Percentiles rank a stretch among this genome's conserved stretches.
Conservation (phyloP, 1,139 yeast species). For the Taphrina sp. region DNA sequence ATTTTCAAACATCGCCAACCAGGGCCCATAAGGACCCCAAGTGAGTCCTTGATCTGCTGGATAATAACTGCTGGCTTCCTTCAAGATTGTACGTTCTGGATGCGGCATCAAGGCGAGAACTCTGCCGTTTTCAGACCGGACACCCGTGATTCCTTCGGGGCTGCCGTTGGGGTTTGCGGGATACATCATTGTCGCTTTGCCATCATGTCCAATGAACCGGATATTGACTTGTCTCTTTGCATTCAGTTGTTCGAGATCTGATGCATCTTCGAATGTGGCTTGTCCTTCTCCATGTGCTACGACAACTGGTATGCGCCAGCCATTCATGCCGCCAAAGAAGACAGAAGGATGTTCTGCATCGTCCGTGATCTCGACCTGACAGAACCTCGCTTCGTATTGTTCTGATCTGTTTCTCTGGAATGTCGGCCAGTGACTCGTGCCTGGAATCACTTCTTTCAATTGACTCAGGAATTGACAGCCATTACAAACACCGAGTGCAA, state of each 20-base stretch:
- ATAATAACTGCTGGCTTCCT: constrained; percentile 88
- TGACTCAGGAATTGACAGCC: constrained; percentile 97
- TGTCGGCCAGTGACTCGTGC: constrained; percentile 94
- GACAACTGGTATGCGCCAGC: constrained; percentile 88
- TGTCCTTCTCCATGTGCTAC: constrained; percentile 99
- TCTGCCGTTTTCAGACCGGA: constrained; percentile 85
- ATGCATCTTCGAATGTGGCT: constrained; percentile 59
- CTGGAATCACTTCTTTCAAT: constrained; percentile 85
- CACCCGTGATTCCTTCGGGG: constrained; percentile 89
- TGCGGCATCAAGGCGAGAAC: constrained; percentile 99
- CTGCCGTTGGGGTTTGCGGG: constrained; percentile 98
- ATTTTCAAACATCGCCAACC: constrained; percentile 89
- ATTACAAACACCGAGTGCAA: constrained; percentile 98
- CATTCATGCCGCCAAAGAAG: constrained; percentile 86
- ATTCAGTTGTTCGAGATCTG: constrained; percentile 48
- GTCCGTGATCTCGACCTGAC: constrained; percentile 75
- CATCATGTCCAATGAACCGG: constrained; percentile 87
- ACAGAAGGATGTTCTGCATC: constrained; percentile 60
- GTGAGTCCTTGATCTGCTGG: constrained; percentile 64
- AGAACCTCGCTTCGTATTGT: constrained; percentile 94
- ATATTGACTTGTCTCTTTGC: constrained; percentile 59
- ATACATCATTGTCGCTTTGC: constrained; percentile 72
- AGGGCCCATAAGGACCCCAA: constrained; percentile 82
- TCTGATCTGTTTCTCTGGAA: constrained; percentile 90
- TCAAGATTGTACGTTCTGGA: constrained; percentile 90